Evolutionary conservation across 202 grass and related monocot species (phyloP), one percentile per base, ranked within the genome.

Genomic region (Dendrocalamus latiflorus): DNA sequence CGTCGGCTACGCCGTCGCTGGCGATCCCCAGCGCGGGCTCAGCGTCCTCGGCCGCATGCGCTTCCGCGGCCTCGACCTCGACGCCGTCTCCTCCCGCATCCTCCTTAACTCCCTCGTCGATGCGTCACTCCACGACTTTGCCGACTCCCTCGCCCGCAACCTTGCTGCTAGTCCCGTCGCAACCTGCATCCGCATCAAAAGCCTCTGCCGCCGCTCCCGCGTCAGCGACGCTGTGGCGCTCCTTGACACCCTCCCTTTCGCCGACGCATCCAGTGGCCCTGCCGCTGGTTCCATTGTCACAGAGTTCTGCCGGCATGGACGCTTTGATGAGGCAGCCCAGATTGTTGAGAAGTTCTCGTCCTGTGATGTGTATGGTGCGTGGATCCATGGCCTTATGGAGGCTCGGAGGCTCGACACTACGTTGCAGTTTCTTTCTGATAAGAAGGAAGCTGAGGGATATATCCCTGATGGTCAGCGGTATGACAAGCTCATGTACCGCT

Each of bases 31-130:
- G 88, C 87, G 86, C 25, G 96, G 85, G 16, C 91, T 98, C 71
- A 70, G 30, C 41, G 58, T 90, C 67, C 80, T 98, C 11, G 89
- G 89, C 14, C 87, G 80, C 63, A 95, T 95, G 92, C 93, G 95
- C 34, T 98, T 83, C 81, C 68, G 58, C 11, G 95, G 95, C 74
- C 53, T 91, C 53, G 77, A 90, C 84, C 87, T 93, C 33, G 65
- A 98, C 49, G 60, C 64, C 24, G 90, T 93, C 85, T 86, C 93
- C 10, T 90, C 87, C 2, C 87, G 88, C 68, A 80, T 98, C 65
- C 86, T 98, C 59, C 82, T 98, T 74, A 98, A 95, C 80, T 92
- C 95, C 30, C 93, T 98, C 49, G 95, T 93, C 14, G 93, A 95
- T 14, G 89, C 91, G 9, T 98, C 95, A 56, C 67, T 89, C 64